Evolutionary conservation across 2,329 filamentous ascomycete species (phyloP), one percentile per base, ranked within the genome.

Genomic region (Alternaria sp.): DNA sequence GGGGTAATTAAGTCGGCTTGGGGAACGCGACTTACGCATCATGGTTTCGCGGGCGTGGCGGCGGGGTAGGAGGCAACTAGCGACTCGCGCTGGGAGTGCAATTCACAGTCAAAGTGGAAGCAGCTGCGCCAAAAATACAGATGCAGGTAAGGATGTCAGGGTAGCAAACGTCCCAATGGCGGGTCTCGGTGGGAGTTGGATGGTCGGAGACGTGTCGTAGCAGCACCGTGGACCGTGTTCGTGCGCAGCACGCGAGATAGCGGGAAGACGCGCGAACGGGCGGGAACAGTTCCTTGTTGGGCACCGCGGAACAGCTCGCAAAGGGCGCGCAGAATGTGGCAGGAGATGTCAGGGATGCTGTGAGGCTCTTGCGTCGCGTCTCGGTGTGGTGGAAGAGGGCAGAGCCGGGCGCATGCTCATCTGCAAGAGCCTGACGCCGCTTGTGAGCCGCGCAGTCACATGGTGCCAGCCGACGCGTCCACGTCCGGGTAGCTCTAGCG

Each of bases 261-360:
- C 59, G 64, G 61, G 62, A 44, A 63, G 53, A 63, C 63, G 68
- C 71, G 70, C 71, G 70, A 74, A 67, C 63, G 66, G 59, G 64
- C 56, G 60, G 56, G 59, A 55, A 14, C 53, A 41, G 55, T 21
- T 21, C 44, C 44, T 37, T 14, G 44, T 49, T 46, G 26, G 54
- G 56, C 43, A 44, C 26, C 49, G 56, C 51, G 43, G 44, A 25
- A 57, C 66, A 51, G 46, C 28, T 45, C 25, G 56, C 43, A 50
- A 53, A 55, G 23, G 60, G 55, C 64, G 60, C 56, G 55, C 58
- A 55, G 23, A 23, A 25, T 26, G 50, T 54, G 53, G 58, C 62
- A 57, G 57, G 50, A 55, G 55, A 54, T 58, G 30, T 56, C 61
- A 65, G 61, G 60, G 55, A 49, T n/a, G 28, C 21, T 20, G 21